phyloP scores from a whole-genome alignment of 371 early-diverging fungal species.

The Mortierella sp. region DNA sequence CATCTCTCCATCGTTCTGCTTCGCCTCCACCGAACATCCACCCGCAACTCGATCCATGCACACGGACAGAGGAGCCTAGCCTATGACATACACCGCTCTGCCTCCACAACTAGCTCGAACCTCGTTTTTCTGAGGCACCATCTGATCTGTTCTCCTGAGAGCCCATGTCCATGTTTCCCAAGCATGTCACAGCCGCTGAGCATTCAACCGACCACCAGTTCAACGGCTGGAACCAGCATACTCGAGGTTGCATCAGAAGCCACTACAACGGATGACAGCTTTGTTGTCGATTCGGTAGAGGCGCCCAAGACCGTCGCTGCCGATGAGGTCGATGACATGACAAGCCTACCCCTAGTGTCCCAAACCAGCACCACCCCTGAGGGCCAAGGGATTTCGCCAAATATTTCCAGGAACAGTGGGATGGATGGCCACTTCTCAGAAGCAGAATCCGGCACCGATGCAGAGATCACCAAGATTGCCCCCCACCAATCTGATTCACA shows the following conservation, averaged over 20 bases:
- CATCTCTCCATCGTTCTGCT: too few relatives aligned
- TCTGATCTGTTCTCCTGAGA: too few relatives aligned
- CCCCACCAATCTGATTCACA: slow-evolving; percentile 29
- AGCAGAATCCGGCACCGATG: slow-evolving; percentile 29
- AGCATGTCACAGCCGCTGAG: too few relatives aligned
- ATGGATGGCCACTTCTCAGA: slow-evolving; percentile 19
- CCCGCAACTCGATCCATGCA: too few relatives aligned
- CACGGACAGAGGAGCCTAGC: too few relatives aligned
- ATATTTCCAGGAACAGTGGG: slow-evolving; percentile 11
- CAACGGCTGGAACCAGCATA: slow-evolving; percentile 51
- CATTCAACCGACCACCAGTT: slow-evolving; percentile 68
- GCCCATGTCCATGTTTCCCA: too few relatives aligned
- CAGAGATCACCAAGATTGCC: slow-evolving; percentile 9
- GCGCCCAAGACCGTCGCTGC: slow-evolving; percentile 17
- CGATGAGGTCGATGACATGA: slow-evolving; percentile 14
- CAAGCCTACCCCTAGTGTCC: not conserved
- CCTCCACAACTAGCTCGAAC: too few relatives aligned
- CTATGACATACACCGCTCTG: too few relatives aligned
- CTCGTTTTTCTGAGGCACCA: too few relatives aligned
- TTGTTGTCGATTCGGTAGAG: slow-evolving; percentile 13
- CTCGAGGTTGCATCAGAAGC: slow-evolving; percentile 45
- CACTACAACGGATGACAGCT: slow-evolving; percentile 34
- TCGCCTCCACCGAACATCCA: too few relatives aligned
- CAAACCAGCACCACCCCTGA: slow-evolving; percentile 13
- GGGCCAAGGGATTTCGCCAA: not conserved